Evolutionary conservation across 148 eudicot species (phyloP).

Genomic region (Heliosperma pusillum): DNA sequence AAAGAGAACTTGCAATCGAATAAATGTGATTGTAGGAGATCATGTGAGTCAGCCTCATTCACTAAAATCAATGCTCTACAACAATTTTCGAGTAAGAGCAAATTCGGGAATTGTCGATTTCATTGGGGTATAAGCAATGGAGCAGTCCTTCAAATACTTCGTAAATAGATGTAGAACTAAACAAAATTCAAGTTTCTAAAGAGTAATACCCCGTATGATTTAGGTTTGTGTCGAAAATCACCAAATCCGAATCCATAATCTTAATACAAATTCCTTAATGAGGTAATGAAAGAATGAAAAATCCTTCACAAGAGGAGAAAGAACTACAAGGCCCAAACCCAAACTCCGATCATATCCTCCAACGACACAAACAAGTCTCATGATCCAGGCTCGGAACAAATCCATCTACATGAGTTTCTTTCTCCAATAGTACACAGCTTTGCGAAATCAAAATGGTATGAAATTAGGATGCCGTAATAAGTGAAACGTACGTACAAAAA

Average conservation of each 20-base stretch:
- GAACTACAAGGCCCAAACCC: constrained; percentile 16
- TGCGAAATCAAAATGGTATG: constrained; percentile 15
- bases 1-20: too few relatives aligned
- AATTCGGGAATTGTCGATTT: too few relatives aligned
- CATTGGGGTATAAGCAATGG: too few relatives aligned
- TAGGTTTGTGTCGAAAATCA: constrained; percentile 11
- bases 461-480: constrained; percentile 19
- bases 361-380: constrained; percentile 12
- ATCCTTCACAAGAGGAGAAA: constrained; percentile 2
- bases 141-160: too few relatives aligned
- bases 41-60: too few relatives aligned
- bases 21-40: too few relatives aligned
- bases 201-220: background rate
- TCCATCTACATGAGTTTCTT: constrained; percentile 13
- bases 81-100: too few relatives aligned
- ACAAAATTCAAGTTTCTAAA: background rate
- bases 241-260: constrained; percentile 10
- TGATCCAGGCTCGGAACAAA: background rate
- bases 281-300: constrained; percentile 25
- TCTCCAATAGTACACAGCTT: constrained; percentile 20
- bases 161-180: background rate
- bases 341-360: constrained; percentile 10
- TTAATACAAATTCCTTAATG: constrained; percentile 18
- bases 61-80: too few relatives aligned
- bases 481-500: background rate